Percentiles rank a stretch among this genome's conserved stretches.
phyloP scores from a whole-genome alignment of 768 basidiomycete genomes.

The Suillus clintonianus region DNA sequence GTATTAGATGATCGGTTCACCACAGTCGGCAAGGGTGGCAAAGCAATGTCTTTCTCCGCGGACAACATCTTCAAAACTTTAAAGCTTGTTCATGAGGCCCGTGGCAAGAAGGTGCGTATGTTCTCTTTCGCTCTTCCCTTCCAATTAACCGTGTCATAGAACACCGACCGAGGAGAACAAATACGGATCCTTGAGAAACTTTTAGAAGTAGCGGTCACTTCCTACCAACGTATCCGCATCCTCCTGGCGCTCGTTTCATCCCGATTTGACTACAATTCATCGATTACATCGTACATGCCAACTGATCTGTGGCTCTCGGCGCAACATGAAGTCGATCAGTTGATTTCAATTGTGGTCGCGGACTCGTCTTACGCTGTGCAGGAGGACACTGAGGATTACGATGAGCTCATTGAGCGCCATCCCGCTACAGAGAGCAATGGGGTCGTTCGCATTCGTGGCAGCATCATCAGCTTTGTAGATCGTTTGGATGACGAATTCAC shows the following conservation, averaged over 20 bases:
- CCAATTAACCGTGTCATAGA: constrained; percentile 49
- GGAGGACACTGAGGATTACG: constrained; percentile 87
- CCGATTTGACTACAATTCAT: constrained; percentile 95
- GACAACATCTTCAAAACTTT: constrained; percentile 92
- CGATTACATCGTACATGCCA: constrained; percentile 85
- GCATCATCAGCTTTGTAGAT: constrained; percentile 94
- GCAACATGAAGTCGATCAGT: constrained; percentile 84
- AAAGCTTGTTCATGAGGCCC: constrained; percentile 87
- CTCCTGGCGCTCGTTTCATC: constrained; percentile 92
- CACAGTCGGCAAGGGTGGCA: constrained; percentile 90
- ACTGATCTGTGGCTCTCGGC: constrained; percentile 88
- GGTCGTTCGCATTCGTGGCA: constrained; percentile 87
- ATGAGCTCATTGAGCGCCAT: constrained; percentile 81
- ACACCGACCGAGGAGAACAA: constrained; percentile 95
- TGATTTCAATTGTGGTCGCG: constrained; percentile 75
- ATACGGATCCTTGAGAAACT: constrained; percentile 88
- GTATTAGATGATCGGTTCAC: constrained; percentile 69
- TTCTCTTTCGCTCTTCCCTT: background rate
- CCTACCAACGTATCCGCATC: constrained; percentile 93
- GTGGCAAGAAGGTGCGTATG: constrained; percentile 87
- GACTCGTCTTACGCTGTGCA: constrained; percentile 83
- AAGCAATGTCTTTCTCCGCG: constrained; percentile 75
- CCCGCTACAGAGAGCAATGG: constrained; percentile 72
- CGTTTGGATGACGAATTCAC: constrained; percentile 98
- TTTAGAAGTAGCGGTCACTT: constrained; percentile 79